These are phyloP conservation scores for Dovyalis caffra DNA, from an alignment of 345 rosid genomes.

Conservation along the genomic window DNA sequence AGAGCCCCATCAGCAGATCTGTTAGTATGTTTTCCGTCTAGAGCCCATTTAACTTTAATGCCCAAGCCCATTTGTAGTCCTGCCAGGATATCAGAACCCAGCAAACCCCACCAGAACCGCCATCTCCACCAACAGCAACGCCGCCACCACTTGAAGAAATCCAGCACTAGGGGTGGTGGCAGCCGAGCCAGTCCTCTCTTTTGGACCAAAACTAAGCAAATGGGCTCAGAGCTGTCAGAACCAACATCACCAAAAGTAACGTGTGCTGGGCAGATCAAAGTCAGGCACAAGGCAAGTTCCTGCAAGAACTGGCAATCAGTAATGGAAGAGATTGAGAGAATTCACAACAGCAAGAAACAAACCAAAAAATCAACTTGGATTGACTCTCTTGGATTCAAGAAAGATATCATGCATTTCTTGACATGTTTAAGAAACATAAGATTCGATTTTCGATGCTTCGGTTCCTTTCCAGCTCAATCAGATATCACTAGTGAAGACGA, in stretches of 20 bases:
- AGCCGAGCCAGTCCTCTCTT: constrained; percentile 53
- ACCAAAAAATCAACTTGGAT: constrained; percentile 44
- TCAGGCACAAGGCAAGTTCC: constrained; percentile 51
- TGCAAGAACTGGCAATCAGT: constrained; percentile 80
- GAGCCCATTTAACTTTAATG: constrained; percentile 63
- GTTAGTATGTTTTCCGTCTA: constrained; percentile 79
- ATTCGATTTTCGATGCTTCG: constrained; percentile 66
- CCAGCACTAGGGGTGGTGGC: constrained; percentile 26
- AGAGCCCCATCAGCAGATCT: constrained; percentile 71
- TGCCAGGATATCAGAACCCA: constrained; percentile 47
- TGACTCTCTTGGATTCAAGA: constrained; percentile 64
- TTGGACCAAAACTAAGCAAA: constrained; percentile 63
- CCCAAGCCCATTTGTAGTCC: constrained; percentile 78
- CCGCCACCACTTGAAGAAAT: constrained; percentile 37
- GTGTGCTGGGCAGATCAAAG: constrained; percentile 94
- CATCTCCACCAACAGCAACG: constrained; percentile 36
- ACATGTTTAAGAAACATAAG: constrained; percentile 56
- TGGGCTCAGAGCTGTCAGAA: constrained; percentile 51
- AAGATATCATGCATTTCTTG: constrained; percentile 66
- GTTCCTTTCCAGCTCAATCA: constrained; percentile 50
- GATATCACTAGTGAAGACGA: constrained; percentile 43
- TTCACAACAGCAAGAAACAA: constrained; percentile 41
- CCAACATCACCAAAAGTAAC: constrained; percentile 93
- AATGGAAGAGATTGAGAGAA: constrained; percentile 49
- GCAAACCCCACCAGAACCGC: constrained; percentile 39